Base-by-base conservation (phyloP, 352 stramenopile species). In the Pythium oligandrum region DNA sequence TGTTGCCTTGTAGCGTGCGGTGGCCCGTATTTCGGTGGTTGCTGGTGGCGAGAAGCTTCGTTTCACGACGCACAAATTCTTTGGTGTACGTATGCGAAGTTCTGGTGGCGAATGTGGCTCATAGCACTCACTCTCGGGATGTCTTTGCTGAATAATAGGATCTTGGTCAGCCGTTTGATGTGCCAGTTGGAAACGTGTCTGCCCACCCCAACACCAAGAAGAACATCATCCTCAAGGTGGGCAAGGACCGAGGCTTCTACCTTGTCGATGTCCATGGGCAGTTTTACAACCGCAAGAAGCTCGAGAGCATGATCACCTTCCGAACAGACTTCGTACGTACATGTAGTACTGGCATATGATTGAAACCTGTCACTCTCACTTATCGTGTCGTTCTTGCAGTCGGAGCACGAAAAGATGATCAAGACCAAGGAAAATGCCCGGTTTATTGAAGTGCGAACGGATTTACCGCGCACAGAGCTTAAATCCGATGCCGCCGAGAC, bases 61-160 rank as follows among this genome's bases (percentile, higher is more conserved):
- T 26, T 83, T 94, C 60, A 92, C 81, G 31, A 92, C 81, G 33
- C 83, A 94, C 70, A 94, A 91, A 64, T 94, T 92, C 65, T 89
- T 94, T 55, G 83, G 83, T 43, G 83, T 93, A 73, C 35, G 71
- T 52, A 10, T 50, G 34, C 2, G 7, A 26, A 26, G 17, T 26
- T 26, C 17, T 26, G 17, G 17, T 26, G 17, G 17, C 17, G 17
- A 26, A 26, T 26, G 17, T 26, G 17, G 17, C 17, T 26, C 17
- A 26, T 26, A 26, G 17, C 17, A 26, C 17, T 26, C 17, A 26
- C 17, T 26, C 17, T 26, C 17, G 17, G 17, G 17, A 26, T 26
- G 17, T 26, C 17, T 26, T 26, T 26, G 17, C 17, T 26, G 17
- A 26, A 26, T 26, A 26, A 8, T 47, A 93, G 83, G 71, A 88